Conservation (phyloP, 768 basidiomycete species). For the Serpula lacrymans region DNA sequence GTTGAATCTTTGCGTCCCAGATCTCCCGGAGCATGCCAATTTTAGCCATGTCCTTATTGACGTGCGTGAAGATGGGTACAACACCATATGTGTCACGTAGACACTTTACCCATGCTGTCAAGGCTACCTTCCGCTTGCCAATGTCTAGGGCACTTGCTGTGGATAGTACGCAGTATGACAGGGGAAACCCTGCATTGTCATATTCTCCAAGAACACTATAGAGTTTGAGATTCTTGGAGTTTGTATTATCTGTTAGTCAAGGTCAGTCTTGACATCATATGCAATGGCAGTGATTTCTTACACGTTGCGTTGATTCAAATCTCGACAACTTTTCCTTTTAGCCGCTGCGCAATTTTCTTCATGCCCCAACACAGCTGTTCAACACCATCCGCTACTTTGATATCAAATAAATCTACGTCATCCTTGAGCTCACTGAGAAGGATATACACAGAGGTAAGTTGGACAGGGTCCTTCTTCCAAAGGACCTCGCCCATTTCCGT, state of each 20-base stretch:
- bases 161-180: conserved; percentile 20
- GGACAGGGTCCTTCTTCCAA: conserved; percentile 20
- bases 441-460: conserved; percentile 19
- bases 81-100: conserved; percentile 8
- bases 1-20: conserved; percentile 8
- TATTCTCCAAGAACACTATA: conserved; percentile 20
- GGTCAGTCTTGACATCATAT: too few relatives aligned
- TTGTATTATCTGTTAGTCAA: too few relatives aligned
- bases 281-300: too few relatives aligned
- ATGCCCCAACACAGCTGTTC: conserved; percentile 11
- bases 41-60: conserved; percentile 13
- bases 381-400: too few relatives aligned
- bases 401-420: too few relatives aligned
- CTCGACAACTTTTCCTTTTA: conserved; percentile 10
- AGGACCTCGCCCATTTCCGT: conserved; percentile 19
- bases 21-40: conserved; percentile 6
- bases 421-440: conserved; percentile 19
- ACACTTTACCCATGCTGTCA: conserved; percentile 11
- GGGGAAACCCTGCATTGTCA: conserved; percentile 20
- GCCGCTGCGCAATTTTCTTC: not conserved
- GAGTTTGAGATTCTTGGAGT: conserved; percentile 19
- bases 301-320: conserved; percentile 13
- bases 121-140: conserved; percentile 15
- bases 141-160: conserved; percentile 15
- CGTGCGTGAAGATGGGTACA: conserved; percentile 4